Conservation (phyloP, 495 filamentous ascomycete genomes). For the Neurospora intermedia region DNA sequence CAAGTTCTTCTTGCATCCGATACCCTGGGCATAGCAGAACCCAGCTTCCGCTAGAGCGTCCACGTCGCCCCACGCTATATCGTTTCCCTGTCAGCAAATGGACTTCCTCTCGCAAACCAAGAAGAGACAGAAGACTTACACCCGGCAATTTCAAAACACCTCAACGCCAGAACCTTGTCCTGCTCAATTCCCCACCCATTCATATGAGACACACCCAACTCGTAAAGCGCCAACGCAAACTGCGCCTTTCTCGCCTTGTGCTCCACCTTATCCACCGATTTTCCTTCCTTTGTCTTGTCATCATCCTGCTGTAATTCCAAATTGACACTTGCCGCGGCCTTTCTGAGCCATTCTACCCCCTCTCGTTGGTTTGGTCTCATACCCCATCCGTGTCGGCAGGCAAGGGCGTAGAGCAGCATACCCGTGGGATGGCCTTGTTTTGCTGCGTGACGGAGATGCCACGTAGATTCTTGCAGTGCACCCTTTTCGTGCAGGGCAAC, state of each 20-base stretch:
- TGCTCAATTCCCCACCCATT: slow-evolving; percentile 96
- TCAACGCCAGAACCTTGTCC: slow-evolving; percentile 75
- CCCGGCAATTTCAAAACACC: slow-evolving; percentile 93
- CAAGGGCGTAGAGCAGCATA: slow-evolving; percentile 92
- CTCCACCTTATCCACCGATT: slow-evolving; percentile 50
- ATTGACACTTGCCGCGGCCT: slow-evolving; percentile 76
- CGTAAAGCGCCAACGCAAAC: slow-evolving; percentile 90
- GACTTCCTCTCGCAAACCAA: background rate
- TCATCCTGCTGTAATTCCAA: slow-evolving; percentile 77
- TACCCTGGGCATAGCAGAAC: slow-evolving; percentile 76
- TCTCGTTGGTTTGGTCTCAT: slow-evolving; percentile 85
- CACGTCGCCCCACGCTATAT: slow-evolving; percentile 77
- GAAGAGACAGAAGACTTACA: slow-evolving; percentile 41
- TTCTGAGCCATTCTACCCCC: slow-evolving; percentile 78
- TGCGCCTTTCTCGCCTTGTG: slow-evolving; percentile 75
- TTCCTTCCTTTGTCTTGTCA: slow-evolving; percentile 50
- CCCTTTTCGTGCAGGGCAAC: slow-evolving; percentile 83
- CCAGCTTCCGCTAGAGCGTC: slow-evolving; percentile 85
- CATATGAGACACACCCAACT: slow-evolving; percentile 92
- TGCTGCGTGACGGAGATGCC: slow-evolving; percentile 86
- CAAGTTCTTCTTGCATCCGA: slow-evolving; percentile 88
- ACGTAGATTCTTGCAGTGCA: slow-evolving; percentile 80
- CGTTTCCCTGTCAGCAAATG: slow-evolving; percentile 5
- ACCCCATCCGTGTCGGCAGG: slow-evolving; percentile 96
- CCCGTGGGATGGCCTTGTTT: slow-evolving; percentile 75